Evolutionary conservation across 805 yeast genomes (phyloP).

Genomic region (Blastobotrys robertii): DNA sequence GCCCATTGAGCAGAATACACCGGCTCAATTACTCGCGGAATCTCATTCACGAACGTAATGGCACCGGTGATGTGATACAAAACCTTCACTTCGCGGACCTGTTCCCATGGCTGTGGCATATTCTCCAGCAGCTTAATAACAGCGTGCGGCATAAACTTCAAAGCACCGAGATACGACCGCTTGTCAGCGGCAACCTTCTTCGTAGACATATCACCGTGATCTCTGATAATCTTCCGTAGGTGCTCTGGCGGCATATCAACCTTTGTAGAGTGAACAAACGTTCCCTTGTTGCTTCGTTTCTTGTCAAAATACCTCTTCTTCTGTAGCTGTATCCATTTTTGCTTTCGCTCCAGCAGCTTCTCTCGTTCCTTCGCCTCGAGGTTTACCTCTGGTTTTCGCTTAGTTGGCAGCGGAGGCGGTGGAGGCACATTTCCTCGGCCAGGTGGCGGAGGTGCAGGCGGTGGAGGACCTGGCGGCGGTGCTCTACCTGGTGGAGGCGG

Average conservation of each 20-base stretch:
- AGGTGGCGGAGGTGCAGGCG: conserved; percentile 25
- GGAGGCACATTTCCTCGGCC: conserved; percentile 21
- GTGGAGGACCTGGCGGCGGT: conserved; percentile 3
- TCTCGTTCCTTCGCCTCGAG: conserved; percentile 11
- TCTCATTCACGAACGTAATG: conserved; percentile 86
- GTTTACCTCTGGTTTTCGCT: conserved; percentile 1
- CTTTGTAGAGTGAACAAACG: conserved; percentile 48
- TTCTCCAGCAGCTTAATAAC: conserved; percentile 78
- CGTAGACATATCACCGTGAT: conserved; percentile 78
- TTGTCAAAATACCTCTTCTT: conserved; percentile 42
- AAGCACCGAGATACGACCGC: conserved; percentile 77
- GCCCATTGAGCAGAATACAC: conserved; percentile 95
- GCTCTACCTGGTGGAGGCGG: conserved; percentile 8
- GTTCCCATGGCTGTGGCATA: conserved; percentile 99
- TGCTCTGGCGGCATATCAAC: conserved; percentile 92
- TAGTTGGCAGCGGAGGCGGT: conserved; percentile 7
- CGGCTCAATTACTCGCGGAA: conserved; percentile 86
- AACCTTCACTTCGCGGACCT: conserved; percentile 72
- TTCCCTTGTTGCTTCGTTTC: conserved; percentile 26
- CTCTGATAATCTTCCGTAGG: conserved; percentile 69
- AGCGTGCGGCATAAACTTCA: conserved; percentile 95
- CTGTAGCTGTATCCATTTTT: conserved; percentile 56
- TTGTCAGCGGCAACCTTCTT: conserved; percentile 74
- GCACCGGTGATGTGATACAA: conserved; percentile 90
- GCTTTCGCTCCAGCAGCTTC: conserved; percentile 36